Evolutionary conservation across 495 filamentous ascomycete genomes (phyloP).

Genomic region (Cercophora newfieldiana): DNA sequence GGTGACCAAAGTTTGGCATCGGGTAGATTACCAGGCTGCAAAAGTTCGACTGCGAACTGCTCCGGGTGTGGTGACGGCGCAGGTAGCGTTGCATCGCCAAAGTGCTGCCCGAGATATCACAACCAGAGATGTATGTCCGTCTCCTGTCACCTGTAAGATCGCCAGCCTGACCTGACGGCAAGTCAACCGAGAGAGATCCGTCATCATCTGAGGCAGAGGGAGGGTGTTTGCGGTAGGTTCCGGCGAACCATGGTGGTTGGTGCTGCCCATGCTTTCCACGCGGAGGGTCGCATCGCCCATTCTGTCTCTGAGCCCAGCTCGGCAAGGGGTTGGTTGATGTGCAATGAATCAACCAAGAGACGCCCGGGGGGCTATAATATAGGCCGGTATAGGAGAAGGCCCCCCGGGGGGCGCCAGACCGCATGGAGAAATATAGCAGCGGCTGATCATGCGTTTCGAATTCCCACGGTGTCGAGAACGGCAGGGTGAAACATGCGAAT

Average conservation of each 20-base stretch:
- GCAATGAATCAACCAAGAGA: background rate
- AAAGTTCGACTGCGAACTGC: background rate
- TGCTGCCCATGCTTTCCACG: background rate
- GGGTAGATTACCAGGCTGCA: background rate
- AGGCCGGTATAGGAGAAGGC: background rate
- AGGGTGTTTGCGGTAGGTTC: background rate
- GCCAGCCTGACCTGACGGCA: background rate
- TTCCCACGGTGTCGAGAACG: slow-evolving; percentile 12
- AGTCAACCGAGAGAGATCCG: background rate
- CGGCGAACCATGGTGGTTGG: background rate
- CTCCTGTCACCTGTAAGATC: slow-evolving; percentile 11
- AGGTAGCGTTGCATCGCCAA: background rate
- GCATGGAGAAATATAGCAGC: slow-evolving; percentile 10
- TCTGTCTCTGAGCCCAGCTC: background rate
- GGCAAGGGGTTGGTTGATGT: background rate
- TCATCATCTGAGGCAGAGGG: background rate
- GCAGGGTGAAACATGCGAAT: slow-evolving; percentile 25
- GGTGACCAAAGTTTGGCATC: background rate
- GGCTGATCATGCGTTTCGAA: slow-evolving; percentile 27
- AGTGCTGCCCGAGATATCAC: background rate
- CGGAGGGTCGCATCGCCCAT: background rate
- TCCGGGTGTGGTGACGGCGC: background rate
- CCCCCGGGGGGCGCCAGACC: background rate
- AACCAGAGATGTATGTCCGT: background rate
- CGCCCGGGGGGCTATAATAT: slow-evolving; percentile 6